Evolutionary conservation across 192 early-diverging fungal species (phyloP), one percentile per base, ranked within the genome.

Genomic region (Coemansia sp.): DNA sequence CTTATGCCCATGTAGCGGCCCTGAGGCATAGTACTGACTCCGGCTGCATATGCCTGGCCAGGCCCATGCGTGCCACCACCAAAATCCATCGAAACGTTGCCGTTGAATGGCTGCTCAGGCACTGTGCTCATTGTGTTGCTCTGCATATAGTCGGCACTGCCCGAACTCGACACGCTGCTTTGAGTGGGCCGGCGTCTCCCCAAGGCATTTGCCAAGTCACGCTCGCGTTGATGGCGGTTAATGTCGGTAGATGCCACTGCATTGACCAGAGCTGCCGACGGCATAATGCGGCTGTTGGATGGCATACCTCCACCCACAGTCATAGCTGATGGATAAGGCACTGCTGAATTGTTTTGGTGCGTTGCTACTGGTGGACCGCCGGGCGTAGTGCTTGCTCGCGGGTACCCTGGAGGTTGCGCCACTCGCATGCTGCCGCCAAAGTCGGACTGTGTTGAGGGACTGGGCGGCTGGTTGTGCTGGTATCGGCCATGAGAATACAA

Each of bases 221-320:
- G 57, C 54, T 76, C 72, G 55, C 72, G 72, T 53, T 76, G 72
- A 16, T 49, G 50, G 14, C 61, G 65, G 53, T 57, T 53, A 15
- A 76, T 61, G 12, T 61, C 72, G 4, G 65, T 37, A 1, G 72
- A 37, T 3, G 72, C 65, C n/a, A 63, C 72, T 0, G 72, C 65
- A 35, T 57, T 68, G 31, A 75, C 62, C 38, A 68, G 61, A 42
- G 57, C 65, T 44, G 46, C 57, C 31, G 65, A 55, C 11, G 72
- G 72, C n/a, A 61, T 33, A 30, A 75, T 63, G 12, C 72, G 55
- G 54, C 63, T 69, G 44, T 47, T 39, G 15, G 57, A 35, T 1
- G 65, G 58, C 72, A 76, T 76, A 3, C 72, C 72, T 38, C 72
- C 72, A 51, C 72, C 72, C 12, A 76, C 72, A 3, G 69, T 57